Evolutionary conservation across 441 rosid species (phyloP).

Genomic region (Pelargonium cotyledonis): DNA sequence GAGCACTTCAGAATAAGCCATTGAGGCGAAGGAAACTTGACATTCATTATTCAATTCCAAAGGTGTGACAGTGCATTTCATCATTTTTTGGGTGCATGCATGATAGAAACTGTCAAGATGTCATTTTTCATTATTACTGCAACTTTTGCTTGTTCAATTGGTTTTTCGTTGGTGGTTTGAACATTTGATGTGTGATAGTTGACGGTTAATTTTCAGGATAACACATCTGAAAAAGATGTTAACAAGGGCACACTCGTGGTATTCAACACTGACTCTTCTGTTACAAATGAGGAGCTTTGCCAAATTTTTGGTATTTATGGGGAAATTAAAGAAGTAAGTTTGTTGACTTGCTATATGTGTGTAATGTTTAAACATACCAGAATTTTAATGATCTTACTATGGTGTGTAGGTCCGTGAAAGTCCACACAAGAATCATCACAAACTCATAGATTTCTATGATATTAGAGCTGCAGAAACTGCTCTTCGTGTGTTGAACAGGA

Average conservation of each 20-base stretch:
- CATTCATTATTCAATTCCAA: constrained; percentile 50
- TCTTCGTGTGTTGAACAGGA: constrained; percentile 41
- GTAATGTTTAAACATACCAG: background rate
- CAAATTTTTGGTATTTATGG: constrained; percentile 48
- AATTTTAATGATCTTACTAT: constrained; percentile 1
- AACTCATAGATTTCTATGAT: constrained; percentile 55
- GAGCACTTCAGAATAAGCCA: constrained; percentile 46
- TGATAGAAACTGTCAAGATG: background rate
- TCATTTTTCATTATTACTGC: background rate
- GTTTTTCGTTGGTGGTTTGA: background rate
- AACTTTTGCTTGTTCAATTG: background rate
- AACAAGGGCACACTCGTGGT: constrained; percentile 48
- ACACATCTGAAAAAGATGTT: constrained; percentile 35
- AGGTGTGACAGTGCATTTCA: constrained; percentile 29
- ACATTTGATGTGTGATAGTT: constrained; percentile 12
- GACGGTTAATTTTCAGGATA: constrained; percentile 32
- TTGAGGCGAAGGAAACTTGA: constrained; percentile 51
- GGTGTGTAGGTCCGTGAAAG: constrained; percentile 45
- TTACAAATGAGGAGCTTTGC: constrained; percentile 46
- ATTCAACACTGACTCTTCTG: constrained; percentile 47
- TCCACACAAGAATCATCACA: constrained; percentile 37
- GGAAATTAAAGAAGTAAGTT: constrained; percentile 52
- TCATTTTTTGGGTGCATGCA: background rate
- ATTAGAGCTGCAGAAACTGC: constrained; percentile 63
- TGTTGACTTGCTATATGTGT: constrained; percentile 16